Evolutionary conservation across 106 monocot species (phyloP).

Genomic region (Dendrobium officinale): DNA sequence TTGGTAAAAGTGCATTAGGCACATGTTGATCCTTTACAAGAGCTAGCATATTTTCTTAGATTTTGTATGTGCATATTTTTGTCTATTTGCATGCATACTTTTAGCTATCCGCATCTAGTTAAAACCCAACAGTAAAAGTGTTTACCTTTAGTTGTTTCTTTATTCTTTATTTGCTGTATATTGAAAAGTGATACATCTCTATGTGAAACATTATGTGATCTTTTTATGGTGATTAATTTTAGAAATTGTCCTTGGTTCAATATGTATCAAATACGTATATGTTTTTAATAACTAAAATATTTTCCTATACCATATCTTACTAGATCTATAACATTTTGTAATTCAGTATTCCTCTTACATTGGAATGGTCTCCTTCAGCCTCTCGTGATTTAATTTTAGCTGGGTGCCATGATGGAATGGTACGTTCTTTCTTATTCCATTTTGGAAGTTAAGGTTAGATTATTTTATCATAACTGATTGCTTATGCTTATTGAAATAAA

Average conservation of each 20-base stretch:
- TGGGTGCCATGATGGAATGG: constrained; percentile 89
- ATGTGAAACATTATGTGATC: not conserved
- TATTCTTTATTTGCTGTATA: not conserved
- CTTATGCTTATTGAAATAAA: not conserved
- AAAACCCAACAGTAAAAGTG: not conserved
- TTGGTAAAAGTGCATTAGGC: too few species aligned
- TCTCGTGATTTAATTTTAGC: constrained; percentile 62
- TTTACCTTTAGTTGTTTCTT: not conserved
- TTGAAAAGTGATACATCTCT: not conserved
- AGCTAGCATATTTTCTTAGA: too few species aligned
- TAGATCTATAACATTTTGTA: constrained; percentile 10
- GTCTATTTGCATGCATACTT: too few species aligned
- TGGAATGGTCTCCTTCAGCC: constrained; percentile 71
- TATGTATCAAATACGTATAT: not conserved
- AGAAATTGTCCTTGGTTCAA: not conserved
- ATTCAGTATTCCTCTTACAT: constrained; percentile 67
- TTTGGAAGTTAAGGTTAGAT: not conserved
- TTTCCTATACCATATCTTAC: not conserved
- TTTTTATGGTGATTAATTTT: not conserved
- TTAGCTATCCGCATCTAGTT: too few species aligned
- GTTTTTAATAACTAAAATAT: not conserved
- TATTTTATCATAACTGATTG: not conserved
- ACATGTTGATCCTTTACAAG: too few species aligned
- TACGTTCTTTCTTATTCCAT: constrained; percentile 2
- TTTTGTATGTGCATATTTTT: too few species aligned